phyloP scores from a whole-genome alignment of 2,329 filamentous ascomycete species.

The Aphanocladium album region DNA sequence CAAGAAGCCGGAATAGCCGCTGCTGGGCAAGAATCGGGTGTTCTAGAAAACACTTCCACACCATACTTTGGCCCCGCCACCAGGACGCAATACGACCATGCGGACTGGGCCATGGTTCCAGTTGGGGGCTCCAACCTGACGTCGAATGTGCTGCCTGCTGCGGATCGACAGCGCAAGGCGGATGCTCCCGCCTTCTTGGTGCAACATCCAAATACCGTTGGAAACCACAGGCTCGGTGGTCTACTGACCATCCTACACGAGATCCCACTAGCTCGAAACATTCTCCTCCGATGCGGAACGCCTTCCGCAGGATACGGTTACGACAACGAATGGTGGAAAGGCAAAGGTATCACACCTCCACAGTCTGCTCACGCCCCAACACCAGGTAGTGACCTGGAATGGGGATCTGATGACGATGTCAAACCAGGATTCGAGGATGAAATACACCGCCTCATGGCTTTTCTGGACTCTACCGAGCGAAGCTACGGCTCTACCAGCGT shows the following conservation, averaged over 20 bases:
- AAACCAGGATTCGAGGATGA: constrained; percentile 45
- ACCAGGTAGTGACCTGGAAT: constrained; percentile 23
- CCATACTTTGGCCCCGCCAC: constrained; percentile 57
- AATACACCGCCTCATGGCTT: constrained; percentile 58
- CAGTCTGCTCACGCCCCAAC: constrained; percentile 22
- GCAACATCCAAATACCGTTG: constrained; percentile 27
- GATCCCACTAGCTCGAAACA: constrained; percentile 54
- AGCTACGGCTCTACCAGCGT: constrained; percentile 53
- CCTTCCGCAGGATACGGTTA: constrained; percentile 47
- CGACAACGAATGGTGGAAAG: constrained; percentile 58
- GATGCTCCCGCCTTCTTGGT: constrained; percentile 49
- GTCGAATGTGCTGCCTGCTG: constrained; percentile 27
- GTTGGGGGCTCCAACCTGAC: constrained; percentile 25
- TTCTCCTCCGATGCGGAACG: constrained; percentile 41
- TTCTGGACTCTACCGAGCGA: constrained; percentile 56
- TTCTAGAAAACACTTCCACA: not conserved
- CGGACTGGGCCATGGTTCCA: constrained; percentile 56
- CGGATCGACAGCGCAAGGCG: constrained; percentile 36
- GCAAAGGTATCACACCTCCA: constrained; percentile 43
- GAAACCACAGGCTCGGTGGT: constrained; percentile 43
- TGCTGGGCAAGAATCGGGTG: constrained; percentile 37
- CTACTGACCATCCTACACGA: constrained; percentile 55
- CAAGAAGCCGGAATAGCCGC: constrained; percentile 43
- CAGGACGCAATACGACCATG: constrained; percentile 48
- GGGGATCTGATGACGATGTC: constrained; percentile 23